Evolutionary conservation across 768 basidiomycete species (phyloP).

Genomic region (Russula foetens): DNA sequence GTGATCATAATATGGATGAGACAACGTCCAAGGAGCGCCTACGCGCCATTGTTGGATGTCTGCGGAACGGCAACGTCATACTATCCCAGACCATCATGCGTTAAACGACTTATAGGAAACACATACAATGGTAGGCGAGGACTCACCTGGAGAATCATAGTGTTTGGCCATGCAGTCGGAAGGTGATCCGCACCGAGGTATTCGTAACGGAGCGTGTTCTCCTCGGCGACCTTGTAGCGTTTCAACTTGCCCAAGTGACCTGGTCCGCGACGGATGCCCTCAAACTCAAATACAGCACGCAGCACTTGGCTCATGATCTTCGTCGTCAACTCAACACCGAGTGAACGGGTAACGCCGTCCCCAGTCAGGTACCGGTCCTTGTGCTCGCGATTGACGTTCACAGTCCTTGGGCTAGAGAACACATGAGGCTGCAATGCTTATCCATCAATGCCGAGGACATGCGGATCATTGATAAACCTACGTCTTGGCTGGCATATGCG

Average conservation of each 20-base stretch:
- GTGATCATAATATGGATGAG: too few relatives aligned
- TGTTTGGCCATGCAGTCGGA: conserved; percentile 59
- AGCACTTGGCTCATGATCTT: conserved; percentile 57
- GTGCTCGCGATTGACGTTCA: conserved; percentile 38
- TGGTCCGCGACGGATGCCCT: conserved; percentile 57
- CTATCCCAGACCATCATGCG: too few relatives aligned
- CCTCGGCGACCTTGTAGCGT: conserved; percentile 40
- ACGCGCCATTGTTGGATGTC: too few relatives aligned
- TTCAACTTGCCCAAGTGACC: conserved; percentile 58
- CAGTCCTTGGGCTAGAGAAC: conserved; percentile 40
- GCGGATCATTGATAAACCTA: conserved; percentile 22
- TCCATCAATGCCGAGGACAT: neutral
- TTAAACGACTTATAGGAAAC: too few relatives aligned
- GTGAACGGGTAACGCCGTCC: conserved; percentile 39
- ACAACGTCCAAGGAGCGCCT: too few relatives aligned
- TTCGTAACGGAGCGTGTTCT: conserved; percentile 41
- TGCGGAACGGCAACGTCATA: too few relatives aligned
- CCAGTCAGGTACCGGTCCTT: conserved; percentile 39
- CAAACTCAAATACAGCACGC: conserved; percentile 51
- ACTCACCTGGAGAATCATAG: conserved; percentile 52
- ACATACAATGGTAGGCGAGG: too few relatives aligned
- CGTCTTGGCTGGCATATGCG: conserved; percentile 46
- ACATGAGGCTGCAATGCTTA: conserved; percentile 34
- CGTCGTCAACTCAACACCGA: conserved; percentile 47
- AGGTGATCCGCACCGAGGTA: conserved; percentile 47